Base-by-base conservation (phyloP, 306 rosid species). In the Medicago truncatula region DNA sequence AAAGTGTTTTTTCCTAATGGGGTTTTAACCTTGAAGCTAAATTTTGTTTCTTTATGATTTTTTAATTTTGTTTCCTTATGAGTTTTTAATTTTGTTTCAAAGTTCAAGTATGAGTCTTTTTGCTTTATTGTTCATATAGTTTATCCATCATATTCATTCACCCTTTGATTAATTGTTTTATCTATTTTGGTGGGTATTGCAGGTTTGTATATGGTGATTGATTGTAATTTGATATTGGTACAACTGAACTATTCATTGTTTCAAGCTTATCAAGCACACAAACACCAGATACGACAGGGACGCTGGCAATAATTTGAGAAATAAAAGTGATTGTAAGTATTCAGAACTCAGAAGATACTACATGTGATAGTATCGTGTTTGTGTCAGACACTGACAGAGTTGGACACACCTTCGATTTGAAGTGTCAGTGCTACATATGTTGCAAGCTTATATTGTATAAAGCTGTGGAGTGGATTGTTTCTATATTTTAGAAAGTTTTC, bases 161-260 rank as follows among this genome's bases (percentile, higher is more conserved):
- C 36, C 18, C 18, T 34, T 52, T 34, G 38, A 34, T 71, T 77
- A 49, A 66, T 58, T 54, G 23, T 47, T 34, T 49, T 66, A 36
- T 52, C 59, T 73, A 50, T 84, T 69, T 38, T 69, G 43, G 39
- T 68, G 66, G 40, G 28, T 49, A 54, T 80, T 66, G 17, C 80
- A 84, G 82, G 75, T 23, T 1, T 67, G 28, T 41, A 60, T 38
- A 49, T 39, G 21, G 54, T 47, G 54, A 25, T 73, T 74, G 40
- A 73, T 77, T 70, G 65, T 78, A 6, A 64, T 14, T 36, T n/a
- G 28, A 38, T 9, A 34, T 34, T 64, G 47, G 25, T 64, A 16
- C 70, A 16, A n/a, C 49, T 38, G 49, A 64, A 52, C 57, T 20
- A 73, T 63, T 65, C 34, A 18, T 49, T 34, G 47, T 71, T 34